Evolutionary conservation across 352 stramenopile species (phyloP), one percentile per base, ranked within the genome.

Genomic region (Pythium dissimile): DNA sequence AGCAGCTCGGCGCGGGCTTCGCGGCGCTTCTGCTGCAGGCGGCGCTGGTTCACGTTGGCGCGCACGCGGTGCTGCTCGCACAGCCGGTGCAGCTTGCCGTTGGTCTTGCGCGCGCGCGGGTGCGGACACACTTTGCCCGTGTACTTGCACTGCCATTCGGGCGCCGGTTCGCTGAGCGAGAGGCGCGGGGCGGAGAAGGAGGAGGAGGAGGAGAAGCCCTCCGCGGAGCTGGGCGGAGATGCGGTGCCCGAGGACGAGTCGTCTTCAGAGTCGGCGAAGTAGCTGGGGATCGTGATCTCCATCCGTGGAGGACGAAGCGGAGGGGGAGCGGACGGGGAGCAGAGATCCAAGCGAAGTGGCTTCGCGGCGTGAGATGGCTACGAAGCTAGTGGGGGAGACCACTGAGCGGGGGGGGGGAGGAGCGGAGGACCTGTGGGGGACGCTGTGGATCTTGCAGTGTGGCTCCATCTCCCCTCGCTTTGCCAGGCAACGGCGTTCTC

Each of bases 51-150:
- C 21, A 71, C 63, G 52, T 86, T 89, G 38, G 79, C 79, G 49
- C 75, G 80, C 31, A 62, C 54, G 35, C 79, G 73, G 54, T 89
- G 79, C 39, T 79, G 70, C 24, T 83, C 72, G 49, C 79, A 89
- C 37, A 86, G 69, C 21, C 66, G 75, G 57, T 89, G 79, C 16
- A 86, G 60, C 38, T 75, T 69, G 28, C 75, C 76, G 30, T 81
- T 84, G 49, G 69, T 76, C 69, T 89, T 86, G 51, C 78, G 43
- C n/a, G 75, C 77, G 46, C 79, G 79, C 20, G 58, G 41, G 54
- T 81, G 69, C 30, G 75, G 56, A 55, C 79, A 86, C 44, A 75
- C 64, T 54, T 78, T 82, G 65, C 71, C 84, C 31, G 70, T 63
- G 53, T 75, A 75, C 41, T 61, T 62, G 52, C 67, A 75, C 28